phyloP scores from a whole-genome alignment of 2,329 filamentous ascomycete species.

The Botryotinia convoluta region DNA sequence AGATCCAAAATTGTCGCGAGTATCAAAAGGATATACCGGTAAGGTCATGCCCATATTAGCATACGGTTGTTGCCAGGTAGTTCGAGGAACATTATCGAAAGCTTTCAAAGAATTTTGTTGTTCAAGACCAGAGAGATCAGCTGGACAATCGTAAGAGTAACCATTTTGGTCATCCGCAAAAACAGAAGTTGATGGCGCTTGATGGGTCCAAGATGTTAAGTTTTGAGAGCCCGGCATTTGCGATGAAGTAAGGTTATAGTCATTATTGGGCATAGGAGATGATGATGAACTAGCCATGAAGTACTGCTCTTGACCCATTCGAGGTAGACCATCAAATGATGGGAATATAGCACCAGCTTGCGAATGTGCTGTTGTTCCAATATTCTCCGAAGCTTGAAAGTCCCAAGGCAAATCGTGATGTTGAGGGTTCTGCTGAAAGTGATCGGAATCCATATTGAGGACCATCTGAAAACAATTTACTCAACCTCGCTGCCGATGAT shows the following conservation, averaged over 20 bases:
- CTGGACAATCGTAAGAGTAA: constrained; percentile 30
- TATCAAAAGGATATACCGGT: constrained; percentile 26
- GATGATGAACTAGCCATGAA: constrained; percentile 28
- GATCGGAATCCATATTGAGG: constrained; percentile 33
- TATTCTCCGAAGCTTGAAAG: constrained; percentile 29
- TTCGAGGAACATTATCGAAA: constrained; percentile 27
- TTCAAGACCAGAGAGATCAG: constrained; percentile 24
- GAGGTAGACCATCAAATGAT: constrained; percentile 34
- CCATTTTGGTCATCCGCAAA: constrained; percentile 24
- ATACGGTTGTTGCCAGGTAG: constrained; percentile 23
- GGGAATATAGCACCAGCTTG: constrained; percentile 23
- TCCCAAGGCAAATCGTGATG: constrained; percentile 28
- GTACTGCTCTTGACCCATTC: constrained; percentile 27
- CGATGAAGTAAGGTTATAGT: constrained; percentile 24
- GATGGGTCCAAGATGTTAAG: constrained; percentile 28
- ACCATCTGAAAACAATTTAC: constrained; percentile 27
- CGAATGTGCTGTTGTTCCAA: constrained; percentile 25
- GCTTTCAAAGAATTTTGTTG: constrained; percentile 21
- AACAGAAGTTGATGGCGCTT: constrained; percentile 20
- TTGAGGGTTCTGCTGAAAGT: constrained; percentile 29
- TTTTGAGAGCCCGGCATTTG: constrained; percentile 21
- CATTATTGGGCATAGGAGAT: constrained; percentile 22
- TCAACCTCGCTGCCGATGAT: constrained; percentile 25
- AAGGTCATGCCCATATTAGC: constrained; percentile 23
- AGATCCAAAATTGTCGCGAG: constrained; percentile 19